Percentiles rank a stretch among this genome's conserved stretches.
phyloP scores from a whole-genome alignment of 73 alveolate genomes.

The Paramecium caudatum region DNA sequence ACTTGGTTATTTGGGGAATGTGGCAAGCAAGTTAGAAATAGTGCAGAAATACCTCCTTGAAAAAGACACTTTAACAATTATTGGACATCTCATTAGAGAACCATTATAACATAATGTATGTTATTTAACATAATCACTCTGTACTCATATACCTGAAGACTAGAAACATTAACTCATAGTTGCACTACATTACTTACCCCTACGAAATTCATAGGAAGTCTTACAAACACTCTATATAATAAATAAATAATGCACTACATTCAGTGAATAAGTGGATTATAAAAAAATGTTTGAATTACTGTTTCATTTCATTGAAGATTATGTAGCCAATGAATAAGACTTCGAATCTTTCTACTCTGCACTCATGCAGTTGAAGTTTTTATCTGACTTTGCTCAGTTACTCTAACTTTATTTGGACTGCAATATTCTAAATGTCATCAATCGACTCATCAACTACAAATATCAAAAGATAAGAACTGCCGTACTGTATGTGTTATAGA shows the following conservation, averaged over 20 bases:
- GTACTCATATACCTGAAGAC: conserved; percentile 10
- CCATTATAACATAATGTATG: neutral
- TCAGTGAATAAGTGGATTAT: conserved; percentile 4
- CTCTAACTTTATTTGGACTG: neutral
- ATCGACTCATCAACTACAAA: conserved; percentile 1
- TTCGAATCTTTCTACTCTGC: conserved; percentile 67
- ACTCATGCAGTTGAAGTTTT: neutral
- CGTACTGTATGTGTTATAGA: conserved; percentile 20
- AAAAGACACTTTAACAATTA: neutral
- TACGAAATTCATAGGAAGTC: neutral
- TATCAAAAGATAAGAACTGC: conserved; percentile 60
- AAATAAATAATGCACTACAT: neutral
- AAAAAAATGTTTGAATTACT: conserved; percentile 20
- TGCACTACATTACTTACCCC: neutral
- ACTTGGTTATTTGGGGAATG: conserved; percentile 52
- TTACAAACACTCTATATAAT: conserved; percentile 28
- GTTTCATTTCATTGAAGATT: neutral
- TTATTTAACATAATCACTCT: conserved; percentile 10
- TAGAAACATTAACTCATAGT: conserved; percentile 3
- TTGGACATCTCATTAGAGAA: neutral
- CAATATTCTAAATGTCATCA: neutral
- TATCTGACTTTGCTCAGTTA: neutral
- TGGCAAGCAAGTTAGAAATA: neutral
- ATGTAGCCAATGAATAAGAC: conserved; percentile 32
- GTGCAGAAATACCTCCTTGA: neutral